A percentile compares a stretch with the other conserved stretches of the same genome.
Evolutionary conservation across 768 basidiomycete species (phyloP).

Genomic region (Mycena latifolia): DNA sequence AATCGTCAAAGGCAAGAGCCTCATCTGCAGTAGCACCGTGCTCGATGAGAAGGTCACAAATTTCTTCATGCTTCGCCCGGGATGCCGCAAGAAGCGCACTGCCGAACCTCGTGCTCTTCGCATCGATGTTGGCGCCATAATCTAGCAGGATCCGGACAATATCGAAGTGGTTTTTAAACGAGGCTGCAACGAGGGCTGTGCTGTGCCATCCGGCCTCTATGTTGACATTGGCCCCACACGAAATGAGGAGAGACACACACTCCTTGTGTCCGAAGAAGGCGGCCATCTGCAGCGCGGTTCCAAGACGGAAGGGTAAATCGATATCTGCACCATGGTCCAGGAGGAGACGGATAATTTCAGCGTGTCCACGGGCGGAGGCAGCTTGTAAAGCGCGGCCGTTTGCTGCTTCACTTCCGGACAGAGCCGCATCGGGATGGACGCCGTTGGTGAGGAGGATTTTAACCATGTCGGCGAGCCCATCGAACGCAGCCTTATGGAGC

Average conservation of each 20-base stretch:
- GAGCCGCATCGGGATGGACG: not conserved
- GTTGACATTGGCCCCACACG: not conserved
- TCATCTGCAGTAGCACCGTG: too few species aligned
- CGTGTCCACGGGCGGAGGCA: not conserved
- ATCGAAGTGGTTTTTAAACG: too few species aligned
- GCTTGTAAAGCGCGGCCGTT: too few species aligned
- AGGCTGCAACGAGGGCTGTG: not conserved
- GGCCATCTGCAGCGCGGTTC: not conserved
- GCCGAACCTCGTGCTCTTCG: too few species aligned
- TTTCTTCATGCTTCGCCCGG: too few species aligned
- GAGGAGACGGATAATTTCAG: not conserved
- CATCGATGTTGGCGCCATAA: too few species aligned
- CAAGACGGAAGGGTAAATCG: not conserved
- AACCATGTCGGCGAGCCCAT: not conserved
- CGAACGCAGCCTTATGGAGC: not conserved
- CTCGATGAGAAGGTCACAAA: too few species aligned
- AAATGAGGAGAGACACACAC: not conserved
- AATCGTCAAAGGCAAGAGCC: too few species aligned
- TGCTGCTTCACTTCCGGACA: not conserved
- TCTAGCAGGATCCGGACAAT: too few species aligned
- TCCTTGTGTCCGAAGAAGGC: not conserved
- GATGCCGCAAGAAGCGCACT: too few species aligned
- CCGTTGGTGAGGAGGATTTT: not conserved
- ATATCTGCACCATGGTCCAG: not conserved
- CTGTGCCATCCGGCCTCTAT: not conserved